Conservation (phyloP, 352 stramenopile species). For the Phytophthora foliorum region DNA sequence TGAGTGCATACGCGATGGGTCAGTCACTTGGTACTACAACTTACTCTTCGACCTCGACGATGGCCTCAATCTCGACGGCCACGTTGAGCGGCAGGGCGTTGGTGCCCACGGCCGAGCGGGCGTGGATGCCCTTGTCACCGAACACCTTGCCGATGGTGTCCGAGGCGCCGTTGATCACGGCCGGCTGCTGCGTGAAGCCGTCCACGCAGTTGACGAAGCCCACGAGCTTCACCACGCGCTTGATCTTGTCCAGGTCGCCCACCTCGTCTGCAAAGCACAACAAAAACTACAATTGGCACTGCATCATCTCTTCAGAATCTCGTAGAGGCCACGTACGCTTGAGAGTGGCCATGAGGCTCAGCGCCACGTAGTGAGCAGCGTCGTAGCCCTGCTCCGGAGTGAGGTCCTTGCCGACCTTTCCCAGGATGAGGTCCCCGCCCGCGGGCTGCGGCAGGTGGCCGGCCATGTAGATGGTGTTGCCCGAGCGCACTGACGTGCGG, state of each 20-base stretch:
- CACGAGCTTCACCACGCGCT: constrained; percentile 96
- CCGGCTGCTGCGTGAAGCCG: constrained; percentile 92
- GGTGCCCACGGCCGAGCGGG: constrained; percentile 96
- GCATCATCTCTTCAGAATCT: not conserved
- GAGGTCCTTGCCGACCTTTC: constrained; percentile 91
- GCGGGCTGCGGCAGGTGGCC: constrained; percentile 84
- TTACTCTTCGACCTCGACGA: constrained; percentile 95
- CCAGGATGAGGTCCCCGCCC: constrained; percentile 83
- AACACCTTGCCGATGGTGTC: constrained; percentile 95
- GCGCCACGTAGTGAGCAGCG: constrained; percentile 88
- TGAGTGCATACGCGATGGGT: constrained; percentile 12
- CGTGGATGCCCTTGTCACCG: constrained; percentile 90
- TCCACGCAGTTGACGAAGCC: constrained; percentile 97
- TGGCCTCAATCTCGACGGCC: constrained; percentile 97
- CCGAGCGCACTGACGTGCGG: constrained; percentile 79
- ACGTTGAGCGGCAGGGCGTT: constrained; percentile 97
- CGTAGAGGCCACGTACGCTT: constrained; percentile 66
- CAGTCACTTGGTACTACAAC: not conserved
- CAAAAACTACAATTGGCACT: not conserved
- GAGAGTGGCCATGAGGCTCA: constrained; percentile 93
- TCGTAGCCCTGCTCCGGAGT: constrained; percentile 93
- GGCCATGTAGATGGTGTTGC: constrained; percentile 89
- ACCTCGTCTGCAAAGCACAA: constrained; percentile 65
- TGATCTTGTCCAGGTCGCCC: constrained; percentile 94
- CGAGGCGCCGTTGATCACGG: constrained; percentile 96